phyloP scores from a whole-genome alignment of 352 stramenopile genomes.

The Blastocystis sp. region DNA sequence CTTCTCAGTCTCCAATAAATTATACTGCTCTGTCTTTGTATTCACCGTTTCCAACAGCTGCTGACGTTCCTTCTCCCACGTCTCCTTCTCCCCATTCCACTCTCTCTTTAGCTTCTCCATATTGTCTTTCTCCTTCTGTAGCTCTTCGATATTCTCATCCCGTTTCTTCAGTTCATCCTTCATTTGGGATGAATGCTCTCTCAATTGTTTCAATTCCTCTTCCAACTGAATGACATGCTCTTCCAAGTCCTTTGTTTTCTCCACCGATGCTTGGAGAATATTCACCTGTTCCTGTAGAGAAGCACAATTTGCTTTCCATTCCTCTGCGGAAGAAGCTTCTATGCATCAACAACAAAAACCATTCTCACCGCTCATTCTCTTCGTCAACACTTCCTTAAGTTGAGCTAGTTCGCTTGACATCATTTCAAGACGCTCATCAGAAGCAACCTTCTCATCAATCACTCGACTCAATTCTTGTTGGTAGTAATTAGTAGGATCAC shows the following conservation, averaged over 20 bases:
- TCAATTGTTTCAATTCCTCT: background rate
- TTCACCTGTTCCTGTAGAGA: background rate
- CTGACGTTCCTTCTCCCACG: background rate
- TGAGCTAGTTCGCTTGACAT: background rate
- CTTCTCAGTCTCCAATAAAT: background rate
- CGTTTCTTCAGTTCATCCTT: background rate
- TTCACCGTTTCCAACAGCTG: background rate
- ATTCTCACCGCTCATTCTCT: background rate
- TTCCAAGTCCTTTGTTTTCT: background rate
- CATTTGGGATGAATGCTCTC: background rate
- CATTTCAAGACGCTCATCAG: background rate
- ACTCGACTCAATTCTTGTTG: background rate
- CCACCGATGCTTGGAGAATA: background rate
- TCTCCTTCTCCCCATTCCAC: background rate
- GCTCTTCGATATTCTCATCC: background rate
- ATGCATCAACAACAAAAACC: background rate
- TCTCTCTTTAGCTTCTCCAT: background rate
- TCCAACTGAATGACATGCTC: background rate
- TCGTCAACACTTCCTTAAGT: background rate
- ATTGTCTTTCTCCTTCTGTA: background rate
- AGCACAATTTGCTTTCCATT: background rate
- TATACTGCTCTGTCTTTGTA: background rate
- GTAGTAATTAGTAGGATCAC: slow-evolving; percentile 4
- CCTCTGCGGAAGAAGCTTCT: background rate
- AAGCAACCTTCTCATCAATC: slow-evolving; percentile 18